Evolutionary conservation across 1,284 basidiomycete genomes (phyloP).

Genomic region (Thelephora terrestris): DNA sequence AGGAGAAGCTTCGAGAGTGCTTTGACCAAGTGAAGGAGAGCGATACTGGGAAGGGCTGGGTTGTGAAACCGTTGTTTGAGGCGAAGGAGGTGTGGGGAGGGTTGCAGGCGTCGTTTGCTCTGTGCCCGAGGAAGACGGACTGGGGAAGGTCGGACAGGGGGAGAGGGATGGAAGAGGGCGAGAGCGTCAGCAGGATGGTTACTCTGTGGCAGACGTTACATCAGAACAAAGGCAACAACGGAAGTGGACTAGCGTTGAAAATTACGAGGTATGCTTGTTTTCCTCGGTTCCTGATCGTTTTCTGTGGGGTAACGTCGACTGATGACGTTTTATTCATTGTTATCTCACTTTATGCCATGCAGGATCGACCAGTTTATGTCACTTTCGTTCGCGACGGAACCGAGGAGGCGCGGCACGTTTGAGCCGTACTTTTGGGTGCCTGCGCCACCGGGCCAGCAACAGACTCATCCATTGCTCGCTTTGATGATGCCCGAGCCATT

Average conservation of each 20-base stretch:
- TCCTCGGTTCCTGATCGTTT: not conserved
- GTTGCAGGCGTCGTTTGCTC: constrained; percentile 39
- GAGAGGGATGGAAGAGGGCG: constrained; percentile 21
- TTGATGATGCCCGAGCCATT: constrained; percentile 66
- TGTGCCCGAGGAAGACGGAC: constrained; percentile 36
- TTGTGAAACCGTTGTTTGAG: constrained; percentile 29
- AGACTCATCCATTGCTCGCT: constrained; percentile 48
- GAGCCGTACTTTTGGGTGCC: constrained; percentile 67
- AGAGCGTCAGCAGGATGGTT: constrained; percentile 42
- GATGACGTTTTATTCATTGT: constrained; percentile 4
- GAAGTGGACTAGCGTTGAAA: constrained; percentile 38
- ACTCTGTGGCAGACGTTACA: constrained; percentile 43
- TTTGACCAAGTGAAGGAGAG: constrained; percentile 28
- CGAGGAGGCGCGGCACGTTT: constrained; percentile 57
- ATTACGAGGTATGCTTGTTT: constrained; percentile 44
- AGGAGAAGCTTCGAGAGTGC: constrained; percentile 5
- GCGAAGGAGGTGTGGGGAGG: constrained; percentile 40
- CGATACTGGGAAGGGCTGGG: constrained; percentile 36
- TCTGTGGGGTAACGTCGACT: constrained; percentile 7
- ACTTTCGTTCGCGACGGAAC: constrained; percentile 64
- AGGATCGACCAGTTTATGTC: constrained; percentile 75
- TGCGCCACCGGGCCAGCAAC: constrained; percentile 25
- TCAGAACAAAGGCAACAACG: constrained; percentile 30
- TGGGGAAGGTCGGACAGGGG: constrained; percentile 9
- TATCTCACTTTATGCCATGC: not conserved